These are phyloP conservation scores for Acrocalymma vagum DNA, from an alignment of 2,329 filamentous ascomycete species.

Conservation along the genomic window DNA sequence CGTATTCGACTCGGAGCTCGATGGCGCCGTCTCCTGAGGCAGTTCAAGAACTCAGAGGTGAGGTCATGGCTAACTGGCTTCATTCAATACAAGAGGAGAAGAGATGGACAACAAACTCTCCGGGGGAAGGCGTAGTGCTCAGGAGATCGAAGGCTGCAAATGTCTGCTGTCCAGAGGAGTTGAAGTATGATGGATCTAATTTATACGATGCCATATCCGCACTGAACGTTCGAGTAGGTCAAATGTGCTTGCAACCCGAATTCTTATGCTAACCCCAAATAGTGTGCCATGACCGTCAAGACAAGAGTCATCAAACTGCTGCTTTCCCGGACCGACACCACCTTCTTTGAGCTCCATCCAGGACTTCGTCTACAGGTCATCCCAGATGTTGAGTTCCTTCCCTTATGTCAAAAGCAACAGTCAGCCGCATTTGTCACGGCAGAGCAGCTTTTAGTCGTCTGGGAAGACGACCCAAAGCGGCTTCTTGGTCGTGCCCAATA, in stretches of 20 bases:
- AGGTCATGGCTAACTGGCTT: conserved; percentile 71
- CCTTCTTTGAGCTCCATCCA: conserved; percentile 66
- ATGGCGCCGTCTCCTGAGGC: conserved; percentile 53
- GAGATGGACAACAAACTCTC: conserved; percentile 57
- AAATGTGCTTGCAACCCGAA: background rate
- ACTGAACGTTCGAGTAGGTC: conserved; percentile 64
- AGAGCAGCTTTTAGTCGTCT: conserved; percentile 76
- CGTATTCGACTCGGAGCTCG: conserved; percentile 44
- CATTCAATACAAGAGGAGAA: conserved; percentile 68
- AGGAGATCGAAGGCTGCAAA: conserved; percentile 62
- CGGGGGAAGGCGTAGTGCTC: conserved; percentile 64
- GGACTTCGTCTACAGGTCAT: conserved; percentile 70
- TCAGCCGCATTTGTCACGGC: conserved; percentile 81
- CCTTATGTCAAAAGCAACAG: conserved; percentile 75
- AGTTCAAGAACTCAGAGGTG: conserved; percentile 63
- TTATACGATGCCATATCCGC: conserved; percentile 60
- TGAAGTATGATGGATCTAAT: conserved; percentile 55
- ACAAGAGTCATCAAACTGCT: conserved; percentile 71
- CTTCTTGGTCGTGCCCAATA: conserved; percentile 73
- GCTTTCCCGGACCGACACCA: conserved; percentile 57
- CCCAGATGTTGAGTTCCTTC: conserved; percentile 64
- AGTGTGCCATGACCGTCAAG: conserved; percentile 74
- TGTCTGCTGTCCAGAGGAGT: conserved; percentile 59
- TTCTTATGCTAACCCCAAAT: conserved; percentile 11
- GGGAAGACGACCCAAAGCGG: conserved; percentile 81